Base-by-base conservation (phyloP, 352 stramenopile species). In the Pythium guiyangense region DNA sequence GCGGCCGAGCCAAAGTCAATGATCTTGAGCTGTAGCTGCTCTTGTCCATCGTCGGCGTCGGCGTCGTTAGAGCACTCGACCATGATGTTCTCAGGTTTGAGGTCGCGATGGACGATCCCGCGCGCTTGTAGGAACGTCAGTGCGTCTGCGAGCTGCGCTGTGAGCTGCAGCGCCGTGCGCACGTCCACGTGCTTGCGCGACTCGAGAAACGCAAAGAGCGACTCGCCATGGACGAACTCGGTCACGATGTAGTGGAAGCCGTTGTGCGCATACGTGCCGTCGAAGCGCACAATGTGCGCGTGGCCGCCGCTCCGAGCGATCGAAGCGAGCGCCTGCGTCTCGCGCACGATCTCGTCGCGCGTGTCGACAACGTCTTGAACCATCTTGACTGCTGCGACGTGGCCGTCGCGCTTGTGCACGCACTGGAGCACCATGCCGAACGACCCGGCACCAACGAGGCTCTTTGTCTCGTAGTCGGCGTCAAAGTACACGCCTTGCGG, bases 1-100 rank as follows among this genome's bases (percentile, higher is more conserved):
- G 78, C 77, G 3, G 84, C 83, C n/a, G 82, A 91, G 4, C 87
- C 87, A 66, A 96, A 94, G 69, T 96, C 87, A 45, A 94, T 94
- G 42, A 96, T 78, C 60, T 96, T 96, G 52, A 94, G 67, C 27
- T 57, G 65, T 1, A 87, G 63, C 3, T 72, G 52, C 39, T 85
- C 61, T 37, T 63, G 61, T 29, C 49, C 46, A 12, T 43, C 22
- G 47, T 49, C n/a, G n/a, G n/a, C n/a, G n/a, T n/a, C n/a, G n/a
- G n/a, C 10, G 22, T 65, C 59, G 14, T 42, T 18, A n/a, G 55
- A 45, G 14, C n/a, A 45, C 8, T 35, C 37, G 42, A 94, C 58
- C 72, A 96, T 88, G 57, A 96, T 73, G 56, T 96, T 96, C 58
- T 94, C 88, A 0, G 88, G 88, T 56, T 96, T 96, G n/a, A 96